A percentile compares a stretch with the other conserved stretches of the same genome.
phyloP scores from a whole-genome alignment of 441 rosid genomes.

The Erodium texanum region DNA sequence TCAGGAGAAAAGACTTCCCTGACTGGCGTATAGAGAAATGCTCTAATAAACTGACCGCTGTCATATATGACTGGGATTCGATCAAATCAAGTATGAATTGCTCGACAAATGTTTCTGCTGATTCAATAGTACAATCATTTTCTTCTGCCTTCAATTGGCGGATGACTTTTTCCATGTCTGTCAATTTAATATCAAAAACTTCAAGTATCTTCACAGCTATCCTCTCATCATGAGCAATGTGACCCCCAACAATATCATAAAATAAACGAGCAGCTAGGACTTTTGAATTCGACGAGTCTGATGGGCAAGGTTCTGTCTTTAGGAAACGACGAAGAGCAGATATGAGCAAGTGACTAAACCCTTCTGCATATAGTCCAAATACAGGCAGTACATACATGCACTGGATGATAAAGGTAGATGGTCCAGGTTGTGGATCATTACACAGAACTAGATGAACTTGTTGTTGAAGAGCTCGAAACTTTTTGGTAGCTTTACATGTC shows the following conservation, averaged over 20 bases:
- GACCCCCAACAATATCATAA: slow-evolving; percentile 39
- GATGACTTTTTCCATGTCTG: slow-evolving; percentile 45
- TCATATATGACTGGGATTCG: slow-evolving; percentile 55
- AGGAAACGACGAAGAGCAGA: slow-evolving; percentile 63
- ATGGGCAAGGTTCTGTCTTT: slow-evolving; percentile 27
- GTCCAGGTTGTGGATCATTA: slow-evolving; percentile 69
- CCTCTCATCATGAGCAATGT: slow-evolving; percentile 47
- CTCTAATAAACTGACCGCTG: slow-evolving; percentile 67
- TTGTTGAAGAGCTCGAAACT: slow-evolving; percentile 69
- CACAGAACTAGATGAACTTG: slow-evolving; percentile 43
- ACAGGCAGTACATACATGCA: slow-evolving; percentile 64
- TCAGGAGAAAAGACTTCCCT: slow-evolving; percentile 59
- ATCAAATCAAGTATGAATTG: slow-evolving; percentile 44
- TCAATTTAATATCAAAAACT: slow-evolving; percentile 46
- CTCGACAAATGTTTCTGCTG: slow-evolving; percentile 44
- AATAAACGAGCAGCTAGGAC: slow-evolving; percentile 50
- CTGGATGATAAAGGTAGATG: slow-evolving; percentile 49
- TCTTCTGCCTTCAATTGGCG: slow-evolving; percentile 25
- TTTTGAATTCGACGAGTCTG: slow-evolving; percentile 46
- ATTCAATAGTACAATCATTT: slow-evolving; percentile 21
- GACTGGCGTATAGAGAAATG: slow-evolving; percentile 66
- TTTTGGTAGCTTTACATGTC: slow-evolving; percentile 54
- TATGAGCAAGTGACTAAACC: slow-evolving; percentile 77
- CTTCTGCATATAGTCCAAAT: slow-evolving; percentile 58
- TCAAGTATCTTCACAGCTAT: slow-evolving; percentile 49